Evolutionary conservation across 73 alveolate genomes (phyloP).

Genomic region (Paramecium sonneborni): DNA sequence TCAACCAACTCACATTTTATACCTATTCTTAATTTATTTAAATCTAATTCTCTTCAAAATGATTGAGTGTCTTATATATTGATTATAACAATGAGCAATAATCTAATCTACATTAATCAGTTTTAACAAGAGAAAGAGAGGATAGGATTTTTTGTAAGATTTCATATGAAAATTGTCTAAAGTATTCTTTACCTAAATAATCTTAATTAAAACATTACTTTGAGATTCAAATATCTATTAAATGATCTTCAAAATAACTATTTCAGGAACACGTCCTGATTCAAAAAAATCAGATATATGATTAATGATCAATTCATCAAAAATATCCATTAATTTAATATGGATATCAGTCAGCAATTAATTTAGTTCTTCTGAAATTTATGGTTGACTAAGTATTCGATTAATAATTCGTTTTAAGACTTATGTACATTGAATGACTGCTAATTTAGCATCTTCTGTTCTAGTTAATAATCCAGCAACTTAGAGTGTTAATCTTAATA

Average conservation of each 20-base stretch:
- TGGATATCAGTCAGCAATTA: slow-evolving; percentile 9
- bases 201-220: not conserved
- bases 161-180: not conserved
- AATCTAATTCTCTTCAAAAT: slow-evolving; percentile 50
- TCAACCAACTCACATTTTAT: slow-evolving; percentile 34
- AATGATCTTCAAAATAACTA: slow-evolving; percentile 53
- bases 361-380: slow-evolving; percentile 33
- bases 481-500: not conserved
- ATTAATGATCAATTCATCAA: slow-evolving; percentile 46
- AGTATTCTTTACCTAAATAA: slow-evolving; percentile 28
- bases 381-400: not conserved
- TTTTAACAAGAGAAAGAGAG: slow-evolving; percentile 42
- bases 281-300: slow-evolving; percentile 59
- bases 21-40: slow-evolving; percentile 26
- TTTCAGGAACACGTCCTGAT: slow-evolving; percentile 67
- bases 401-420: slow-evolving; percentile 25
- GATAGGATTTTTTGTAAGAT: not conserved
- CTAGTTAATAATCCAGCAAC: not conserved
- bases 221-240: not conserved
- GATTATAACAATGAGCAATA: slow-evolving; percentile 49
- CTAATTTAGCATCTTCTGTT: slow-evolving; percentile 13
- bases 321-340: slow-evolving; percentile 37
- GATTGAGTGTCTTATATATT: slow-evolving; percentile 16
- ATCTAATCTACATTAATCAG: slow-evolving; percentile 10
- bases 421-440: not conserved